Percentiles rank a stretch among this genome's conserved stretches.
Conservation (phyloP, 306 rosid genomes). For the Trifolium pratense region DNA sequence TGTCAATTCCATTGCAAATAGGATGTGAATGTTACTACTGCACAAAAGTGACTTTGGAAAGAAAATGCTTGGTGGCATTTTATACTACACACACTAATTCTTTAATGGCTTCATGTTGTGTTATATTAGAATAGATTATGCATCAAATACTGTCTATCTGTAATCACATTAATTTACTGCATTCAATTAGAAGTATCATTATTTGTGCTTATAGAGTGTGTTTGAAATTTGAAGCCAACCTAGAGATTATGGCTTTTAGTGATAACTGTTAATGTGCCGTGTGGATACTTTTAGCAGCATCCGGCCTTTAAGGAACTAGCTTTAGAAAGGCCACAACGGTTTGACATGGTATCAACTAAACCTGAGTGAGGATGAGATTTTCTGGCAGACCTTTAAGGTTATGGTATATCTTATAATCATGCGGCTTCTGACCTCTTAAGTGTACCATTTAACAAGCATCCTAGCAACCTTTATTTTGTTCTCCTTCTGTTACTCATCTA, state of each 20-base stretch:
- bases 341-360: slow-evolving; percentile 12
- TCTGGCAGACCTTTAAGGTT: too few relatives aligned
- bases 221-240: not conserved
- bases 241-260: not conserved
- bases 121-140: slow-evolving; percentile 31
- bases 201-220: slow-evolving; percentile 31
- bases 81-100: slow-evolving; percentile 20
- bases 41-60: slow-evolving; percentile 34
- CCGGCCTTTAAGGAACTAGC: not conserved
- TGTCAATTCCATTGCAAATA: slow-evolving; percentile 33
- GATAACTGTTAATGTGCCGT: not conserved
- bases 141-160: slow-evolving; percentile 7
- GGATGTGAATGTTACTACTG: slow-evolving; percentile 31
- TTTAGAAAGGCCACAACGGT: not conserved
- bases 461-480: not conserved
- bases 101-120: slow-evolving; percentile 9
- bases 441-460: not conserved
- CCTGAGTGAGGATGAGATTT: slow-evolving; percentile 6
- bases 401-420: slow-evolving; percentile 18
- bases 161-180: slow-evolving; percentile 42
- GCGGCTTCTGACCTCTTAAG: slow-evolving; percentile 16
- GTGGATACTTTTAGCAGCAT: not conserved
- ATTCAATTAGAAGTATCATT: slow-evolving; percentile 40
- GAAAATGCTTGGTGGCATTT: slow-evolving; percentile 36
- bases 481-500: too few relatives aligned